These are phyloP conservation scores for Vitis hybrid DNA, from an alignment of 177 flowering plant species.

Conservation along the genomic window DNA sequence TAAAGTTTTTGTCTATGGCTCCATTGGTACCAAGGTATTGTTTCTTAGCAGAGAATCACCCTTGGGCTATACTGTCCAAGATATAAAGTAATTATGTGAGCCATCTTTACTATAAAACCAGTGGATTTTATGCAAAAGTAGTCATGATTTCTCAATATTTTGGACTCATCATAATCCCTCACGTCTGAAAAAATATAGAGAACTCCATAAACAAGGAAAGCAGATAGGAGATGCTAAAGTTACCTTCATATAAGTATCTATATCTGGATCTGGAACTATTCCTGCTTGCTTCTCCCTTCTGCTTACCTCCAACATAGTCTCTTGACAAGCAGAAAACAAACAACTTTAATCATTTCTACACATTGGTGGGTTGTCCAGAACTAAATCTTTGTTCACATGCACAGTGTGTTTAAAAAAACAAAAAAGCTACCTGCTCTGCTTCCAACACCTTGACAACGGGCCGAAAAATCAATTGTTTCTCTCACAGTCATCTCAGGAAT, in stretches of 20 bases:
- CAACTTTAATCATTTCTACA: background rate
- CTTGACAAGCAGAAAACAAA: slow-evolving; percentile 19
- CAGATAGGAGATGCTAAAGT: background rate
- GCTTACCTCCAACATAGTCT: slow-evolving; percentile 41
- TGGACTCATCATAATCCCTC: too few species aligned
- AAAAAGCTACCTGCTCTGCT: slow-evolving; percentile 42
- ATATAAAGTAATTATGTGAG: too few species aligned
- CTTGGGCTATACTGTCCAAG: too few species aligned
- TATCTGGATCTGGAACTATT: slow-evolving; percentile 45
- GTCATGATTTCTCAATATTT: too few species aligned
- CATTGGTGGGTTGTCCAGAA: background rate
- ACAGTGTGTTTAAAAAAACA: background rate
- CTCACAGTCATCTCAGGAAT: slow-evolving; percentile 69
- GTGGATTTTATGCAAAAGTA: too few species aligned
- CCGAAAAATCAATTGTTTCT: slow-evolving; percentile 67
- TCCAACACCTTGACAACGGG: slow-evolving; percentile 69
- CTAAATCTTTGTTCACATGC: background rate
- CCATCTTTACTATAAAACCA: too few species aligned
- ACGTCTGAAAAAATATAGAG: background rate
- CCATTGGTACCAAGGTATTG: too few species aligned
- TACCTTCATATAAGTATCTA: slow-evolving; percentile 57
- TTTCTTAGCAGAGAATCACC: too few species aligned
- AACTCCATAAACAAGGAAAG: background rate
- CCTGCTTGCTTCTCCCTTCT: slow-evolving; percentile 48
- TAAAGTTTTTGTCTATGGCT: too few species aligned